A percentile compares a stretch with the other conserved stretches of the same genome.
These are phyloP conservation scores for Penicillium griseofulvum DNA, from an alignment of 2,329 filamentous ascomycete species.

Conservation along the genomic window DNA sequence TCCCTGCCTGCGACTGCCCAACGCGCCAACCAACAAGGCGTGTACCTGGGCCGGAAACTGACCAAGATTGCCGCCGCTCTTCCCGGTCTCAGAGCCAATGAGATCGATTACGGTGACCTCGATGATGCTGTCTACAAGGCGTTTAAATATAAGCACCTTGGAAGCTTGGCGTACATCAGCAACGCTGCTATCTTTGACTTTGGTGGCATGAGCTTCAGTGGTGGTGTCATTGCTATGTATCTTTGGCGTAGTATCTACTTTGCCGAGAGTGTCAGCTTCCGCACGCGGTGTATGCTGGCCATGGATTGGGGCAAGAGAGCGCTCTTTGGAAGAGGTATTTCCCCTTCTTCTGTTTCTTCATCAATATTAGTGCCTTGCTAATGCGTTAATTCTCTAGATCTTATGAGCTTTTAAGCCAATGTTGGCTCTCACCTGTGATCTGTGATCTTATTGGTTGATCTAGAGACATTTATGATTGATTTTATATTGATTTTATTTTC, in stretches of 20 bases:
- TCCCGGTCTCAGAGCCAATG: slow-evolving; percentile 72
- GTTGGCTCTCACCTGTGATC: neutral
- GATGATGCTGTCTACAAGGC: slow-evolving; percentile 91
- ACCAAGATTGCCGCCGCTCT: slow-evolving; percentile 81
- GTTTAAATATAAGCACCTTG: slow-evolving; percentile 90
- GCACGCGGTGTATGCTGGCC: slow-evolving; percentile 81
- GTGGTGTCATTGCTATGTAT: slow-evolving; percentile 89
- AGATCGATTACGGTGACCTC: slow-evolving; percentile 82
- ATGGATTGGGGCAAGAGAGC: slow-evolving; percentile 99
- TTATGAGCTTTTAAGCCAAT: slow-evolving; percentile 52
- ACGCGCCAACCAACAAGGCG: slow-evolving; percentile 90
- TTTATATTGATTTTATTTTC: neutral
- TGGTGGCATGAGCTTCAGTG: slow-evolving; percentile 71
- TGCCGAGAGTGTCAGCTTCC: slow-evolving; percentile 90
- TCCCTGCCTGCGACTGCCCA: slow-evolving; percentile 93
- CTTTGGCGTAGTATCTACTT: slow-evolving; percentile 97
- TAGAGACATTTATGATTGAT: neutral
- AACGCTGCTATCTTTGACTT: slow-evolving; percentile 96
- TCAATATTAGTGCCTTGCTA: slow-evolving; percentile 1
- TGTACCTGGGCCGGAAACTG: slow-evolving; percentile 89
- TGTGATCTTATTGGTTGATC: neutral
- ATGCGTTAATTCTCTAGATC: slow-evolving; percentile 37
- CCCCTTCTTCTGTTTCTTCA: neutral
- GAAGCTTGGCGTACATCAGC: slow-evolving; percentile 89
- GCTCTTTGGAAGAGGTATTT: slow-evolving; percentile 84